Evolutionary conservation across 768 basidiomycete genomes (phyloP).

Genomic region (Phylloporus rhodoxanthus): DNA sequence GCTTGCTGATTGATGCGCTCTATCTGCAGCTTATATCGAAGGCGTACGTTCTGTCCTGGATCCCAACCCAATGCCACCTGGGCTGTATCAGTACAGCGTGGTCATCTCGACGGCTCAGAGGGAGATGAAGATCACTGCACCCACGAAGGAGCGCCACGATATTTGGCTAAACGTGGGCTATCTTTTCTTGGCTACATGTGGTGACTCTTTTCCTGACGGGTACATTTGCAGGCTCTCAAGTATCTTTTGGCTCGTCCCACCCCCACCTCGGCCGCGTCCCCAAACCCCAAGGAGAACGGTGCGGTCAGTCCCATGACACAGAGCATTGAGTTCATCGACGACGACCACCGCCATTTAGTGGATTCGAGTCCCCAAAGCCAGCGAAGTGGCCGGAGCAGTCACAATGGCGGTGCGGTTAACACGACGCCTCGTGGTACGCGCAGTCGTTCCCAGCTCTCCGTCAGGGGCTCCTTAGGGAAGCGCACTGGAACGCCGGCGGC

Average conservation of each 20-base stretch:
- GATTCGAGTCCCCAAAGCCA: conserved; percentile 69
- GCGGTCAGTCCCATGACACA: conserved; percentile 44
- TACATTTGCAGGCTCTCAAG: conserved; percentile 65
- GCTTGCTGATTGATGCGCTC: conserved; percentile 1
- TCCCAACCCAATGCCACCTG: conserved; percentile 93
- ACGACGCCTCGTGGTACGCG: conserved; percentile 73
- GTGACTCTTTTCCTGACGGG: conserved; percentile 4
- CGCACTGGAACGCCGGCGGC: conserved; percentile 87
- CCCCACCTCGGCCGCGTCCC: conserved; percentile 20
- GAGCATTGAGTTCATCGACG: conserved; percentile 42
- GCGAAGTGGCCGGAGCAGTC: conserved; percentile 57
- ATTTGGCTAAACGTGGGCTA: conserved; percentile 85
- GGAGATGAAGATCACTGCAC: conserved; percentile 98
- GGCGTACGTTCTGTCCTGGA: conserved; percentile 89
- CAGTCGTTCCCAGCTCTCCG: conserved; percentile 73
- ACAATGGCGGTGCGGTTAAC: conserved; percentile 60
- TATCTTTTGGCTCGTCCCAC: conserved; percentile 80
- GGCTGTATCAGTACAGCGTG: conserved; percentile 87
- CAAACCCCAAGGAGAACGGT: conserved; percentile 29
- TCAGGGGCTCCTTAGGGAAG: conserved; percentile 69
- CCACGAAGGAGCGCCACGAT: conserved; percentile 91
- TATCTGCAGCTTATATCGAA: conserved; percentile 77
- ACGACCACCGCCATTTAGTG: conserved; percentile 42
- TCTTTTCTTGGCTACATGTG: conserved; percentile 4
- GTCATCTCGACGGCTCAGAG: conserved; percentile 88